Evolutionary conservation across 2,329 filamentous ascomycete species (phyloP), one percentile per base, ranked within the genome.

Genomic region (Trichocomaceae sp.): DNA sequence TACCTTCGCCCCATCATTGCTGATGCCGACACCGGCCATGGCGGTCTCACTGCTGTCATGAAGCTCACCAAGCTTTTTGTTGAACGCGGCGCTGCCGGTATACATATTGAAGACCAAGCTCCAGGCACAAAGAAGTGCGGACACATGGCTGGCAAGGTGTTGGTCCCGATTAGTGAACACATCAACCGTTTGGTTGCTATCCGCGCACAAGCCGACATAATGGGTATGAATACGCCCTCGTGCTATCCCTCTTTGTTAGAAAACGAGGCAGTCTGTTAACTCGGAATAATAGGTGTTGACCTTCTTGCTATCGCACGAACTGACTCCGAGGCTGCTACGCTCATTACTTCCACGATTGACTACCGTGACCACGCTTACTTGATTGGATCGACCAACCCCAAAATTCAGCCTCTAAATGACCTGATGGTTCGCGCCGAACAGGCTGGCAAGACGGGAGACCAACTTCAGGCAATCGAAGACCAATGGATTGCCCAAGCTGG

Each of bases 51-150:
- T n/a, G 93, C 93, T 54, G 87, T 97, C 65, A 97, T 99, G 93
- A 99, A 97, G 81, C 84, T 99, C 64, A 97, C 93, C 61, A 96
- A 96, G 80, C 83, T 97, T 55, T 97, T 99, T 72, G 77, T 97
- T 61, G 93, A 99, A 79, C 90, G 91, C 74, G 93, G 93, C 64
- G 93, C 93, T 46, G 93, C 93, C 42, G 93, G 93, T 62, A 96
- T 99, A 67, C 93, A 99, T 76, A 96, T 99, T 64, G 93, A 99
- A 76, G 93, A 99, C 72, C 93, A 97, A 75, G 92, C 93, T 3
- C 92, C 93, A 2, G 93, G 93, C 53, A 97, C 93, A 49, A 99
- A 99, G 83, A 99, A 99, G 83, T 99, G 93, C 72, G 93, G 93
- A 60, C 93, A 97, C 77, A 97, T 97, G 93, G 93, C 93, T 62